Base-by-base conservation (phyloP, 2,329 filamentous ascomycete genomes). In the Fusarium tanahbumbuense region DNA sequence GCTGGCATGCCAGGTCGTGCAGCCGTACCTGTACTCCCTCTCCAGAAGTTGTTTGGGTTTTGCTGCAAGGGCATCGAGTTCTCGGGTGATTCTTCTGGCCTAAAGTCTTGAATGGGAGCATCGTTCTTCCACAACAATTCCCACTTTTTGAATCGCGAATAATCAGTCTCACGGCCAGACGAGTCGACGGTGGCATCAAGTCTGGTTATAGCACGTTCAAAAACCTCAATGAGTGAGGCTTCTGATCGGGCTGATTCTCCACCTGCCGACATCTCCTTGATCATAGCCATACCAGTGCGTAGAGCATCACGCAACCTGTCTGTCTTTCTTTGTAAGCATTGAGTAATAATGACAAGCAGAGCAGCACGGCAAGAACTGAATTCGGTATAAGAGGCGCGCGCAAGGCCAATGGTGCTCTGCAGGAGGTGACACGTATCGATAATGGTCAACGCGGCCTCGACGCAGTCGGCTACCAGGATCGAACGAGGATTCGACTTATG, bases 331-430 rank as follows among this genome's bases (percentile, higher is more conserved):
- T 78, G 78, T 40, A 81, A 72, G 46, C 79, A 81, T 49, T 81
- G 80, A 3, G 80, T 80, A 32, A 81, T 80, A 47, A 82, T 77
- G 28, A 87, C 85, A 5, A 87, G 78, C 8, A 87, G 77, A 11
- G 86, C 85, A 12, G 85, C 85, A 44, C 86, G 84, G 53, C 85
- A 87, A 5, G 85, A 84, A 72, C 84, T 86, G 71, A 87, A 87
- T 67, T 88, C 86, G 6, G 85, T 86, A 69, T 87, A 87, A 0
- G 85, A 86, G 5, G 85, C 84, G 30, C 85, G 82, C 8, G 86
- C 85, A 55, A 87, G 83, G 18, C 85, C 86, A 16, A 83, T 82
- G n/a, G 82, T 83, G 46, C 82, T 82, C 41, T 83, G 81, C 7
- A 87, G 80, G 6, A 83, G 77, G 42, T 82, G 82, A 65, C 85